Percentiles rank a stretch among this genome's conserved stretches.
Conservation (phyloP, 306 rosid genomes). For the Quercus robur region DNA sequence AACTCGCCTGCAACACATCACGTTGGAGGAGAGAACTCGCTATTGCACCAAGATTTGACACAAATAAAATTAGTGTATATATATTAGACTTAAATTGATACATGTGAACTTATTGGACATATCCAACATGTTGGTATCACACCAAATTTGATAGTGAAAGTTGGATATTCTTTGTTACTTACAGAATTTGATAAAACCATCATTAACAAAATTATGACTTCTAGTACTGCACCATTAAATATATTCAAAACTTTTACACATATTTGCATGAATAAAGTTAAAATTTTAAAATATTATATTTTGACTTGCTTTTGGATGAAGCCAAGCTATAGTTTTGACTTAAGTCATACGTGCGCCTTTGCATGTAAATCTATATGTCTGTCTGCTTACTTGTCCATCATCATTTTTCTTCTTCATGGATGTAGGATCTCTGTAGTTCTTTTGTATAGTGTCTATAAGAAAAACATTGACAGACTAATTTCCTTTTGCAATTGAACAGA, state of each 20-base stretch:
- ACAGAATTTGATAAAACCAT: neutral
- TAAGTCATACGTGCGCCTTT: neutral
- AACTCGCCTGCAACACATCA: too few species aligned
- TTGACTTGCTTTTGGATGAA: neutral
- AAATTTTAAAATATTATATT: neutral
- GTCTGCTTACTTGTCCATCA: neutral
- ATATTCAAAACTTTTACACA: too few species aligned
- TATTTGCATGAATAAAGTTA: neutral
- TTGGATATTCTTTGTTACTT: neutral
- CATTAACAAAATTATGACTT: neutral
- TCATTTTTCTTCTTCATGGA: neutral
- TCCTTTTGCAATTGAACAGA: conserved; percentile 21
- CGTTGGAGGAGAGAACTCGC: too few species aligned
- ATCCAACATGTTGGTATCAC: neutral
- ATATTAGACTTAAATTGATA: neutral
- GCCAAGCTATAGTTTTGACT: neutral
- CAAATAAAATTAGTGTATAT: too few species aligned
- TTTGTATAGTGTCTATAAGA: neutral
- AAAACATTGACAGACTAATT: neutral
- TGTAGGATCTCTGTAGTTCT: neutral
- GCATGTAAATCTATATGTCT: neutral
- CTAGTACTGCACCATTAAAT: neutral
- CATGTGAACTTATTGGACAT: neutral
- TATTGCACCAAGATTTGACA: too few species aligned
- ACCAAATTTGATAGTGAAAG: neutral